Conservation (phyloP, 805 yeast species). For the Citeromyces matritensis region DNA sequence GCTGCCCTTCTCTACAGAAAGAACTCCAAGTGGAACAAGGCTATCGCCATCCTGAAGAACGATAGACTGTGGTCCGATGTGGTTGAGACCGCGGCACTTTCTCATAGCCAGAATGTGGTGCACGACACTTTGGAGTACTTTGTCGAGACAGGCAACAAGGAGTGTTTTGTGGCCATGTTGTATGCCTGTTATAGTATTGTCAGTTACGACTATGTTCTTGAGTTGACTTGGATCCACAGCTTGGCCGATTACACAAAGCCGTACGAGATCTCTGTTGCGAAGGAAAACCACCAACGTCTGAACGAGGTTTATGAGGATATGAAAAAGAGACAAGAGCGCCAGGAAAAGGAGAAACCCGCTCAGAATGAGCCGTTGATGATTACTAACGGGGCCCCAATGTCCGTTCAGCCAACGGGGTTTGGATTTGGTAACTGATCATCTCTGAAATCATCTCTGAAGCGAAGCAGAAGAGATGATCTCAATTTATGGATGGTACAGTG, state of each 20-base stretch:
- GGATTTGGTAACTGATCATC: constrained; percentile 47
- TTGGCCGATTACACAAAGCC: constrained; percentile 83
- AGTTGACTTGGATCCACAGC: constrained; percentile 81
- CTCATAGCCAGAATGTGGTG: constrained; percentile 67
- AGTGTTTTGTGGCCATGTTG: constrained; percentile 82
- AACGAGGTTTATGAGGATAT: constrained; percentile 55
- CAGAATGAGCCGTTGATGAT: constrained; percentile 62
- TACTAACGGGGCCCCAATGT: constrained; percentile 53
- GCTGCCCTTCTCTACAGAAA: constrained; percentile 90
- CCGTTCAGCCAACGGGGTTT: constrained; percentile 54
- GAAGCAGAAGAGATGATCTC: background rate
- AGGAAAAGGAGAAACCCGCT: constrained; percentile 28
- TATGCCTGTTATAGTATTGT: constrained; percentile 75
- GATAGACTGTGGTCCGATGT: constrained; percentile 95
- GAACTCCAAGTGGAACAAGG: constrained; percentile 86
- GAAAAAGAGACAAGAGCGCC: constrained; percentile 47
- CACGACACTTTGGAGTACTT: constrained; percentile 82
- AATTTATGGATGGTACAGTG: too few species aligned
- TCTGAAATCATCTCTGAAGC: too few species aligned
- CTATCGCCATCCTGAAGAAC: constrained; percentile 74
- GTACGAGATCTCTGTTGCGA: constrained; percentile 70
- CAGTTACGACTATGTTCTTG: constrained; percentile 72
- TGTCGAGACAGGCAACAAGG: constrained; percentile 94
- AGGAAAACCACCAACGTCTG: constrained; percentile 60
- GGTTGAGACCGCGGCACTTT: constrained; percentile 78